Conservation (phyloP, 345 rosid genomes). For the Gossypium thurberi region DNA sequence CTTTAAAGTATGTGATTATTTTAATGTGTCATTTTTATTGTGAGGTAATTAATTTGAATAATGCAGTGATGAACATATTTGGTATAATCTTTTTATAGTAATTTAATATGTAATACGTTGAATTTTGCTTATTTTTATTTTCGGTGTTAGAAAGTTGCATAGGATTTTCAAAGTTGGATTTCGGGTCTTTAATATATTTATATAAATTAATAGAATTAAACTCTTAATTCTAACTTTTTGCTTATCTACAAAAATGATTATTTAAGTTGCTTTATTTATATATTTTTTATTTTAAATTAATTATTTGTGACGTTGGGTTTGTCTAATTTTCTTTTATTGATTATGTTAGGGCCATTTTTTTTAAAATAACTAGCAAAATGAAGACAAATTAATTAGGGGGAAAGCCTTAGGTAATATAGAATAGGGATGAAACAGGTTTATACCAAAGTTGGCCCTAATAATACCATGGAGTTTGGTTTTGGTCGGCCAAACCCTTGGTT, state of each 20-base stretch:
- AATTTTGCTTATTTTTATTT: too few relatives aligned
- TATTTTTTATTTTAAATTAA: not conserved
- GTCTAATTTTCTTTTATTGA: not conserved
- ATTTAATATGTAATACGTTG: too few relatives aligned
- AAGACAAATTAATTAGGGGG: not conserved
- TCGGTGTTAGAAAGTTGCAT: too few relatives aligned
- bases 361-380: not conserved
- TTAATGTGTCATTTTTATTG: too few relatives aligned
- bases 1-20: too few relatives aligned
- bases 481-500: constrained; percentile 10
- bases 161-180: too few relatives aligned
- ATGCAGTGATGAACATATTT: too few relatives aligned
- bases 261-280: not conserved
- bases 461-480: constrained; percentile 1
- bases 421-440: constrained; percentile 4
- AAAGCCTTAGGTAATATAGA: not conserved
- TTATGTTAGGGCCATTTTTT: not conserved
- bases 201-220: not conserved
- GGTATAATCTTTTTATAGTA: too few relatives aligned
- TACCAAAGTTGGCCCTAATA: constrained; percentile 9
- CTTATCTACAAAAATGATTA: not conserved
- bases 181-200: too few relatives aligned
- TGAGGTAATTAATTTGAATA: too few relatives aligned
- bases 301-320: not conserved
- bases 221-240: not conserved